Conservation (phyloP, 352 stramenopile genomes). For the Globisporangium abappressorium region DNA sequence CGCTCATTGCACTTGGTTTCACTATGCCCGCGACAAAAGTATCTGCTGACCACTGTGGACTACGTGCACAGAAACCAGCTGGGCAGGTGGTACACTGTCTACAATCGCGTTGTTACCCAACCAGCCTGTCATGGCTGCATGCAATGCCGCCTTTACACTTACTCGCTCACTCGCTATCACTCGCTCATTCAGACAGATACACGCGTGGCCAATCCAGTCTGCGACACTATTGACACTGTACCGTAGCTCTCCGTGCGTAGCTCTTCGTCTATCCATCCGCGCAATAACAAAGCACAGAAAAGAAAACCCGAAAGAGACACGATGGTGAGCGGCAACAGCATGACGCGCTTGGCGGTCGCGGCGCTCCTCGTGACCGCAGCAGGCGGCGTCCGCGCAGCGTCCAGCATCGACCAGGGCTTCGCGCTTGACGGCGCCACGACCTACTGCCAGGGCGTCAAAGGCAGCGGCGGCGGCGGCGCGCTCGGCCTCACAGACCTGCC, state of each 20-base stretch:
- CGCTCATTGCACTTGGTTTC: background rate
- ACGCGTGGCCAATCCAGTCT: background rate
- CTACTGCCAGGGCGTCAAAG: conserved; percentile 65
- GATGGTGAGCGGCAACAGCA: background rate
- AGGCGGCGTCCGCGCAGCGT: conserved; percentile 7
- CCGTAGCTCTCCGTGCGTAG: background rate
- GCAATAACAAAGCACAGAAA: background rate
- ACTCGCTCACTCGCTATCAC: background rate
- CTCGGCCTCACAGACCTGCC: conserved; percentile 49
- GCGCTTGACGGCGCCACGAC: conserved; percentile 57
- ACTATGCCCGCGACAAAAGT: background rate
- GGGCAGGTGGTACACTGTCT: background rate
- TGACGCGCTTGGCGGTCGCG: conserved; percentile 1
- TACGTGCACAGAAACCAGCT: background rate
- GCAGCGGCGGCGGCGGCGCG: conserved; percentile 19
- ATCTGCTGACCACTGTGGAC: background rate
- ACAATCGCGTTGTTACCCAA: background rate
- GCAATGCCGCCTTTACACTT: background rate
- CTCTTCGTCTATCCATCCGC: background rate
- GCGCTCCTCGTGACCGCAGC: conserved; percentile 3
- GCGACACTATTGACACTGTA: background rate
- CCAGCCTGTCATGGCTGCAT: background rate
- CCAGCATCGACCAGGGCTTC: conserved; percentile 67
- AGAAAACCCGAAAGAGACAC: background rate
- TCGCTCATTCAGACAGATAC: background rate